A percentile compares a stretch with the other conserved stretches of the same genome.
Evolutionary conservation across 306 rosid genomes (phyloP).

Genomic region (Abrus precatorius): DNA sequence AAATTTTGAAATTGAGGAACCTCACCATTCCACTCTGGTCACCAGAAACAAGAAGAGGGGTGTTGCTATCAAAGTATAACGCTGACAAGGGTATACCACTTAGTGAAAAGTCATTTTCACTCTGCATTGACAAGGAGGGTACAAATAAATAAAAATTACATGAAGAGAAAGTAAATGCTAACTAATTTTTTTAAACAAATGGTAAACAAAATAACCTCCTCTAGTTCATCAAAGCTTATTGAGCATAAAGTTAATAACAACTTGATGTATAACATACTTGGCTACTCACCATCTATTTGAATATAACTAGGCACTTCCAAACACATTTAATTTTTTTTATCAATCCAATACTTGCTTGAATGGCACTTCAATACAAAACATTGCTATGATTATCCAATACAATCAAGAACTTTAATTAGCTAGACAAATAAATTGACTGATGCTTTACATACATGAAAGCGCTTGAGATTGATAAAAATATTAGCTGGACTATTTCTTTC

Average conservation of each 20-base stretch:
- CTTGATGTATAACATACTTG: slow-evolving; percentile 2
- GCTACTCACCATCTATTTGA: not conserved
- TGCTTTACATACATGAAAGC: not conserved
- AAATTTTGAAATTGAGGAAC: slow-evolving; percentile 24
- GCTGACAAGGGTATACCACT: slow-evolving; percentile 85
- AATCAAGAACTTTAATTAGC: slow-evolving; percentile 10
- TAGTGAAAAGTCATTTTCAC: slow-evolving; percentile 82
- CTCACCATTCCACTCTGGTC: slow-evolving; percentile 89
- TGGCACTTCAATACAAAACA: not conserved
- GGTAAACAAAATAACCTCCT: slow-evolving; percentile 10
- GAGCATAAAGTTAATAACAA: slow-evolving; percentile 32
- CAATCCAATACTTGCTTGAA: not conserved
- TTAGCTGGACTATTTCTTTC: not conserved
- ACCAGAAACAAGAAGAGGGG: slow-evolving; percentile 83
- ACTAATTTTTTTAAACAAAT: not conserved
- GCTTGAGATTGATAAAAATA: no score
- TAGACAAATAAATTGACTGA: not conserved
- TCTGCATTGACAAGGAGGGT: slow-evolving; percentile 59
- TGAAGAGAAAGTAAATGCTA: slow-evolving; percentile 22
- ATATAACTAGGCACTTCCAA: not conserved
- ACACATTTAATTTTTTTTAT: not conserved
- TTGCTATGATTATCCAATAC: slow-evolving; percentile 10
- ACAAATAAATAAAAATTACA: slow-evolving; percentile 18
- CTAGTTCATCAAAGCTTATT: slow-evolving; percentile 24
- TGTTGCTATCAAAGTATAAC: slow-evolving; percentile 67